A percentile compares a stretch with the other conserved stretches of the same genome.
phyloP scores from a whole-genome alignment of 78 protist genomes.

The Dictyostelium purpureum region DNA sequence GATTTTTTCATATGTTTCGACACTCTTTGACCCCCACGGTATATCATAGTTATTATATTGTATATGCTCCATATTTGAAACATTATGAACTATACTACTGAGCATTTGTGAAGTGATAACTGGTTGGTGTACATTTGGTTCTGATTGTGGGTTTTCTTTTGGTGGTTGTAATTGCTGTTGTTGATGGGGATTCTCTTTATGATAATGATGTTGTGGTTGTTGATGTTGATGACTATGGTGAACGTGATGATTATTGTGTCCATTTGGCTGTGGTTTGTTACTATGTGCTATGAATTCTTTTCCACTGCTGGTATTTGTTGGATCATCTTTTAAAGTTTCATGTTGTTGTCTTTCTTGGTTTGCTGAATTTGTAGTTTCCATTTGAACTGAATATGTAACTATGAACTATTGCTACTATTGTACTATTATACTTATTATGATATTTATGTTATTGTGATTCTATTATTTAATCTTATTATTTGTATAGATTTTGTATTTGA shows the following conservation, averaged over 20 bases:
- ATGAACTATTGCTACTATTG: too few species aligned
- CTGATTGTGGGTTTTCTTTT: background rate
- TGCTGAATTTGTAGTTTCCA: background rate
- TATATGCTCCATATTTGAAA: background rate
- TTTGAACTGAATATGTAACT: too few species aligned
- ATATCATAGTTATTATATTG: background rate
- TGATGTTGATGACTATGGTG: background rate
- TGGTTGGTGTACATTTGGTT: background rate
- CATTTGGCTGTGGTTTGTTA: background rate
- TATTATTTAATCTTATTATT: too few species aligned
- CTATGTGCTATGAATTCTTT: background rate
- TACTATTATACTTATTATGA: too few species aligned
- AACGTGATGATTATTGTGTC: too few species aligned
- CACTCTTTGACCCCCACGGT: constrained; percentile 83
- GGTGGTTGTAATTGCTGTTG: background rate
- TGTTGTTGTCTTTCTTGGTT: background rate
- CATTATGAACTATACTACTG: background rate
- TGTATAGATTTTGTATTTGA: too few species aligned
- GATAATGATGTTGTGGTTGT: background rate
- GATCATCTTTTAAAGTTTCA: too few species aligned
- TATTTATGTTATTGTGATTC: too few species aligned
- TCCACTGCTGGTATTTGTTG: background rate
- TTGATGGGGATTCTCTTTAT: background rate
- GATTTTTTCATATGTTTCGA: constrained; percentile 61
- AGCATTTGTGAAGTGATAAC: background rate